Percentiles rank a stretch among this genome's conserved stretches.
phyloP scores from a whole-genome alignment of 495 filamentous ascomycete genomes.

The Hyphodiscus hymeniophilus region DNA sequence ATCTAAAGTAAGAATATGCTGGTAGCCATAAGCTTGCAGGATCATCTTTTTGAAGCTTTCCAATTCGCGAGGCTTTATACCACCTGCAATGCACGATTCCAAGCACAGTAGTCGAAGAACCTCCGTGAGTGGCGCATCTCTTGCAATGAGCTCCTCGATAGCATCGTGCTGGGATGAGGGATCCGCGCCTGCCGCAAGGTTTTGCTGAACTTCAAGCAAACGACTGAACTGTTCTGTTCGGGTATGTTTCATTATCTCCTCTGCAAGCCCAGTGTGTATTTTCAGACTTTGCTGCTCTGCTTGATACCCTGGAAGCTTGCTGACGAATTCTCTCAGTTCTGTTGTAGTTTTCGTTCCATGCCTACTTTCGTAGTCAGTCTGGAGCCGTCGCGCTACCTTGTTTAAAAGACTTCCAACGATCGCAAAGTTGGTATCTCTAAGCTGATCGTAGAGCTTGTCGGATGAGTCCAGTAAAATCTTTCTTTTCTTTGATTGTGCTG shows the following conservation, averaged over 20 bases:
- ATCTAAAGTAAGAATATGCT: slow-evolving; percentile 84
- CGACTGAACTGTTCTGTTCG: slow-evolving; percentile 80
- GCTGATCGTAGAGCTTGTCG: slow-evolving; percentile 80
- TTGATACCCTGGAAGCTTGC: slow-evolving; percentile 84
- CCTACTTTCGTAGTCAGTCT: slow-evolving; percentile 82
- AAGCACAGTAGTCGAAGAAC: slow-evolving; percentile 82
- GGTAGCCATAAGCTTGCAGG: slow-evolving; percentile 87
- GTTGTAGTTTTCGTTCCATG: slow-evolving; percentile 80
- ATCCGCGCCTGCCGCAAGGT: slow-evolving; percentile 85
- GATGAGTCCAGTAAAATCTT: slow-evolving; percentile 86
- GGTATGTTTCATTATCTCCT: slow-evolving; percentile 91
- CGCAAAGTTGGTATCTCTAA: slow-evolving; percentile 91
- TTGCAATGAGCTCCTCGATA: slow-evolving; percentile 88
- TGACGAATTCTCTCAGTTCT: slow-evolving; percentile 88
- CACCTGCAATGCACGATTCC: slow-evolving; percentile 83
- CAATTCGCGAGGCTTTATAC: slow-evolving; percentile 77
- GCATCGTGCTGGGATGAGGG: slow-evolving; percentile 79
- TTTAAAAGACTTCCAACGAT: slow-evolving; percentile 85
- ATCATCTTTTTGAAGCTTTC: slow-evolving; percentile 84
- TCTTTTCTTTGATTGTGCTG: slow-evolving; percentile 62
- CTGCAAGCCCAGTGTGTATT: slow-evolving; percentile 82
- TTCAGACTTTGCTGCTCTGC: slow-evolving; percentile 87
- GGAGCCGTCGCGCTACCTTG: slow-evolving; percentile 80
- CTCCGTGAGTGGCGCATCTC: slow-evolving; percentile 66
- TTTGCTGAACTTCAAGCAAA: slow-evolving; percentile 89